Evolutionary conservation across 768 basidiomycete genomes (phyloP).

Genomic region (Amanita exitialis): DNA sequence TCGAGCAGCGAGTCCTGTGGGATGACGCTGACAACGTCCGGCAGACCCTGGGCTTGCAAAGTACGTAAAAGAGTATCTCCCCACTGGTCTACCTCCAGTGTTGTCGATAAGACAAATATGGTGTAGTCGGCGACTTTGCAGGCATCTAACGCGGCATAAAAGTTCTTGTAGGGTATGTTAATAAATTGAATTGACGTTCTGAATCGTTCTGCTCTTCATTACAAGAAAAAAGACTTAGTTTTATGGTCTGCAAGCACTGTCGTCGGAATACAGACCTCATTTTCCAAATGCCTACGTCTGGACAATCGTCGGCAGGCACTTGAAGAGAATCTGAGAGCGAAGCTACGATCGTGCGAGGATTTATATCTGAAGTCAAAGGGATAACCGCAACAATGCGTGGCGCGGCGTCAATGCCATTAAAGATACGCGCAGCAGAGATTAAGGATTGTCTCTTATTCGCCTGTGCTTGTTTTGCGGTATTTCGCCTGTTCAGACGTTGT

Average conservation of each 20-base stretch:
- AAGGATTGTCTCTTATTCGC: slow-evolving; percentile 58
- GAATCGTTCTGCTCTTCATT: slow-evolving; percentile 71
- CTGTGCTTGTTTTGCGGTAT: slow-evolving; percentile 80
- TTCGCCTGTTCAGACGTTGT: slow-evolving; percentile 67
- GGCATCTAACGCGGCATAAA: slow-evolving; percentile 76
- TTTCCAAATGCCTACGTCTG: slow-evolving; percentile 49
- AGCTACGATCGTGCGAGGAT: slow-evolving; percentile 36
- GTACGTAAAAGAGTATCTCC: slow-evolving; percentile 84
- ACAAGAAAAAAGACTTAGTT: neutral
- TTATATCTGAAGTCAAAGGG: slow-evolving; percentile 66
- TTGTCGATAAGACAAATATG: slow-evolving; percentile 72
- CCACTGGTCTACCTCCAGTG: slow-evolving; percentile 72
- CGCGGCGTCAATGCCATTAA: slow-evolving; percentile 65
- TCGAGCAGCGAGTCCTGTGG: slow-evolving; percentile 45
- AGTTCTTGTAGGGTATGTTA: slow-evolving; percentile 56
- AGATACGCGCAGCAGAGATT: slow-evolving; percentile 65
- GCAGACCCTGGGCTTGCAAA: slow-evolving; percentile 86
- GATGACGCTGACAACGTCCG: slow-evolving; percentile 71
- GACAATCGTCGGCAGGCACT: slow-evolving; percentile 39
- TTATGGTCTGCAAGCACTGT: neutral
- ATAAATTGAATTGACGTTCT: slow-evolving; percentile 88
- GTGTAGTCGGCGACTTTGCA: slow-evolving; percentile 89
- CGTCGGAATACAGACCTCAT: slow-evolving; percentile 40
- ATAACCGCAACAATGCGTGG: slow-evolving; percentile 86
- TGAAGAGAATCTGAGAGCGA: slow-evolving; percentile 55